Evolutionary conservation across 345 rosid species (phyloP).

Genomic region (Populus deltoides): DNA sequence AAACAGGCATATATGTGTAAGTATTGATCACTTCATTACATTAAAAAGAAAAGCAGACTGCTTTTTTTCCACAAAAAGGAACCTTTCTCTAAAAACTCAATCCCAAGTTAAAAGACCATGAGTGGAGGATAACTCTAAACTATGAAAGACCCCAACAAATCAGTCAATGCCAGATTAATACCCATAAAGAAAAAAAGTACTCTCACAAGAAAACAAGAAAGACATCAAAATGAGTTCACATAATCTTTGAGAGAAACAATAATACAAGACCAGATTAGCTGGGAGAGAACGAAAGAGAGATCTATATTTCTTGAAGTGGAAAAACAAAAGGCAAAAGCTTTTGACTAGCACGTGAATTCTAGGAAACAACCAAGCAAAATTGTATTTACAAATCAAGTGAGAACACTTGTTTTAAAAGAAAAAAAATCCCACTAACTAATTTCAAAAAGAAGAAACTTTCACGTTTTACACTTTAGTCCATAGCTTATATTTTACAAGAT

Average conservation of each 20-base stretch:
- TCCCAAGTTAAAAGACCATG: constrained; percentile 13
- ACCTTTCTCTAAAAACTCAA: constrained; percentile 10
- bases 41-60: neutral
- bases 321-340: neutral
- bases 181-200: neutral
- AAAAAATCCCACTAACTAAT: neutral
- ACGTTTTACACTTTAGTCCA: neutral
- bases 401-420: no score
- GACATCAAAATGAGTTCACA: neutral
- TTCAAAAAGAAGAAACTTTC: neutral
- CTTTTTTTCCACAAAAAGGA: constrained; percentile 10
- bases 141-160: neutral
- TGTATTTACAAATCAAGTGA: neutral
- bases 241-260: neutral
- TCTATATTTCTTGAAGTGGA: neutral
- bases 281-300: neutral
- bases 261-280: neutral
- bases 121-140: constrained; percentile 2
- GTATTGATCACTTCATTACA: neutral
- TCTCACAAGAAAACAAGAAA: neutral
- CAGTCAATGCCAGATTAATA: neutral
- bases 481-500: neutral
- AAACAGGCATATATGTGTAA: neutral
- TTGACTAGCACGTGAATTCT: neutral
- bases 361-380: constrained; percentile 3